phyloP scores from a whole-genome alignment of 2,329 filamentous ascomycete genomes.

The Cordyceps tenuipes region DNA sequence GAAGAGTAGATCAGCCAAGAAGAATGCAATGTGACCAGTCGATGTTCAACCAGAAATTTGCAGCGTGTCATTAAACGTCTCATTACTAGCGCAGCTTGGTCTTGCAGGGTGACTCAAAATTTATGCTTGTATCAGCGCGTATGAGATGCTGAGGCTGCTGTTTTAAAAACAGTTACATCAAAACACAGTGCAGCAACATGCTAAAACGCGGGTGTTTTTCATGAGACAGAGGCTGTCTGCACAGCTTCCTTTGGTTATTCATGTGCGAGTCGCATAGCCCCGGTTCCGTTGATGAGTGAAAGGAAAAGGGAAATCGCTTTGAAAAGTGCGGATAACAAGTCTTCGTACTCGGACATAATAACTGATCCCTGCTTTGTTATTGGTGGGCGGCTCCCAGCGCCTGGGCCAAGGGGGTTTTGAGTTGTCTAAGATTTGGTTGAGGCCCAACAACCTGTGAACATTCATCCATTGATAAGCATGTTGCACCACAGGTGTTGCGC shows the following conservation, averaged over 20 bases:
- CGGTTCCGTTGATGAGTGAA: no score
- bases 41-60: neutral
- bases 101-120: neutral
- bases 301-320: no score
- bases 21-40: neutral
- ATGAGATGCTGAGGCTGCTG: neutral
- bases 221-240: neutral
- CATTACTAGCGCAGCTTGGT: neutral
- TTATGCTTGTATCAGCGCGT: conserved; percentile 5
- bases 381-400: neutral
- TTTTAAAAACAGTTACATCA: neutral
- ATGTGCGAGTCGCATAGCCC: no score
- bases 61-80: neutral
- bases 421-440: conserved; percentile 7
- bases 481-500: neutral
- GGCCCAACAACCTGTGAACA: neutral
- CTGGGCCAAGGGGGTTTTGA: neutral
- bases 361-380: neutral
- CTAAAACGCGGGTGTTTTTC: neutral
- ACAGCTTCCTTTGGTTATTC: no score
- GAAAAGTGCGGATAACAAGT: neutral
- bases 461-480: neutral
- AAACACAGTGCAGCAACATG: neutral
- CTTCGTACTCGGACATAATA: neutral
- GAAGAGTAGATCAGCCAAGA: neutral